Conservation (phyloP, 495 filamentous ascomycete species). For the Xylaria castorea region DNA sequence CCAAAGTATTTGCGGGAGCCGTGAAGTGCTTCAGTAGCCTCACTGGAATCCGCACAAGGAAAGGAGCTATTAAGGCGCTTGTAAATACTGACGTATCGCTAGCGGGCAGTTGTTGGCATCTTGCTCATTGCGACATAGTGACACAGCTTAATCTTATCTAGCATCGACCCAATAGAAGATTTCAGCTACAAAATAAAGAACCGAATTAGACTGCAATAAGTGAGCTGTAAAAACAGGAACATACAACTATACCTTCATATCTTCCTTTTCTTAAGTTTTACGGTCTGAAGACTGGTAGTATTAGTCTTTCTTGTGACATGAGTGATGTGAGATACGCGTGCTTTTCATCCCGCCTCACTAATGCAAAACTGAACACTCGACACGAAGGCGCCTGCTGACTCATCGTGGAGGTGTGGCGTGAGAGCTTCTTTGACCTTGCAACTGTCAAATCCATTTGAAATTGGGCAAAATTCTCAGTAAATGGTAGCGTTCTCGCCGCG, state of each 20-base stretch:
- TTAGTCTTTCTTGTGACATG: background rate
- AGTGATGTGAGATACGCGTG: background rate
- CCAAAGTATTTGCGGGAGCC: background rate
- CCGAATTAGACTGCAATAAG: background rate
- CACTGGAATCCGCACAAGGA: background rate
- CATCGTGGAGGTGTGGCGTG: too few species aligned
- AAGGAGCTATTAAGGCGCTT: background rate
- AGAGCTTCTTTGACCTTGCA: too few species aligned
- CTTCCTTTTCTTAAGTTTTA: background rate
- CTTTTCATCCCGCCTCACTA: background rate
- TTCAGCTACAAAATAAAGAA: background rate
- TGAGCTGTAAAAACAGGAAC: background rate
- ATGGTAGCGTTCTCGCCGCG: too few species aligned
- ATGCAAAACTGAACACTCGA: background rate
- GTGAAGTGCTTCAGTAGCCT: background rate
- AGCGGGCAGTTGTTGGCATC: background rate
- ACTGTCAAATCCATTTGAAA: too few species aligned
- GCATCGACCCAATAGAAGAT: background rate
- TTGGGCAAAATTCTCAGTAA: too few species aligned
- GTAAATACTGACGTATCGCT: background rate
- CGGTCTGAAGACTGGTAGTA: background rate
- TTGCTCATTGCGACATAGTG: background rate
- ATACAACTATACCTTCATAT: background rate
- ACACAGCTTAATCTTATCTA: background rate
- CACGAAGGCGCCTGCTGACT: too few species aligned